Conservation (phyloP, 2,329 filamentous ascomycete genomes). For the Penicillium hordei region DNA sequence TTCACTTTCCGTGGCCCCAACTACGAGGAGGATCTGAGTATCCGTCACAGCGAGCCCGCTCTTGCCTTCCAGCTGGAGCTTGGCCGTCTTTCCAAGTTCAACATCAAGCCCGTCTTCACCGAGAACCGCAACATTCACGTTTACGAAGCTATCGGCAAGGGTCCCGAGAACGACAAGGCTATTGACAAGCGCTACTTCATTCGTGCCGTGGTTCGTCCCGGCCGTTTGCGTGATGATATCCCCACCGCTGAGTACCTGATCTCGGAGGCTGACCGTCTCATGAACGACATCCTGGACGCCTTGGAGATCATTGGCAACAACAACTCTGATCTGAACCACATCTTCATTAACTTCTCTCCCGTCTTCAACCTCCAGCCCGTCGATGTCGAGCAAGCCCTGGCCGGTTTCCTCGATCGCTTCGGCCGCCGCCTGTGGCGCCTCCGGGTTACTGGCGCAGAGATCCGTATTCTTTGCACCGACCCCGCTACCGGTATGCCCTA, state of each 20-base stretch:
- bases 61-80: constrained; percentile 98
- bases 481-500: constrained; percentile 78
- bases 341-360: constrained; percentile 99
- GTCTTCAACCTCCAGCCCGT: constrained; percentile 88
- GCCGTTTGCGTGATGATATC: constrained; percentile 93
- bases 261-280: constrained; percentile 91
- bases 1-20: constrained; percentile 94
- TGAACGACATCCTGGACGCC: constrained; percentile 97
- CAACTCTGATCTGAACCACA: constrained; percentile 98
- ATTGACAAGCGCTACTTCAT: constrained; percentile 90
- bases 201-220: constrained; percentile 89
- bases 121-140: constrained; percentile 99
- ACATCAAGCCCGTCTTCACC: constrained; percentile 97
- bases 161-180: constrained; percentile 76
- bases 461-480: constrained; percentile 97
- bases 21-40: constrained; percentile 89
- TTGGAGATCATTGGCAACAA: constrained; percentile 99
- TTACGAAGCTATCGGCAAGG: constrained; percentile 94
- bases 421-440: constrained; percentile 93
- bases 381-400: constrained; percentile 89
- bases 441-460: constrained; percentile 94
- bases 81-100: constrained; percentile 89
- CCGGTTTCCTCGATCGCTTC: constrained; percentile 94
- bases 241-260: constrained; percentile 98
- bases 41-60: constrained; percentile 94